These are phyloP conservation scores for Alternaria sp. DNA, from an alignment of 2,329 filamentous ascomycete genomes.

Conservation along the genomic window DNA sequence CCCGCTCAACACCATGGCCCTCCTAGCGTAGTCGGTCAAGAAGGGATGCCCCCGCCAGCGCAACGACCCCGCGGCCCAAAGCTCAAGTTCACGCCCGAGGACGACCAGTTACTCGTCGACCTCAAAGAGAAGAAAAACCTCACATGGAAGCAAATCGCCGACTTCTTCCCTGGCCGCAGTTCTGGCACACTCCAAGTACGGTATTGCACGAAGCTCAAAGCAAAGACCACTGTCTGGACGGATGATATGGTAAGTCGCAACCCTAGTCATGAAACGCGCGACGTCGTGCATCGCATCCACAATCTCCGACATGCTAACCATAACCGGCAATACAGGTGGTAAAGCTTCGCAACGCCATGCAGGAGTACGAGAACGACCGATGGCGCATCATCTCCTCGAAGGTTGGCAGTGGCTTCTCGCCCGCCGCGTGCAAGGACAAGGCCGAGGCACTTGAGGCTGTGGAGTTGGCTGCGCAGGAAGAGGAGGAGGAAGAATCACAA, in stretches of 20 bases:
- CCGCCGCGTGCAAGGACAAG: constrained; percentile 83
- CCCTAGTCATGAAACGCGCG: constrained; percentile 40
- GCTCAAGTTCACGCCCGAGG: constrained; percentile 91
- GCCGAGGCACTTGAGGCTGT: constrained; percentile 64
- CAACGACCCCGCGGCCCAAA: constrained; percentile 84
- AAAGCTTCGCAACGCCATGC: constrained; percentile 76
- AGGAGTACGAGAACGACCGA: constrained; percentile 88
- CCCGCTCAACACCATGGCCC: constrained; percentile 62
- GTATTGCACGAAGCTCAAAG: constrained; percentile 94
- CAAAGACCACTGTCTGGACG: constrained; percentile 91
- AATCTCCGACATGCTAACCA: constrained; percentile 43
- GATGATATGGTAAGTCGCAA: constrained; percentile 78
- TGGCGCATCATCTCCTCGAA: constrained; percentile 93
- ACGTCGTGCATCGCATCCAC: constrained; percentile 41
- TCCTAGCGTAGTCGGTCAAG: constrained; percentile 84
- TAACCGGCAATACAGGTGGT: constrained; percentile 64
- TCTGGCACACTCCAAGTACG: constrained; percentile 91
- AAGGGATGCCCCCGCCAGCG: constrained; percentile 85
- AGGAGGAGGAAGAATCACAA: constrained; percentile 31
- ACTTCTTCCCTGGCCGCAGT: constrained; percentile 90
- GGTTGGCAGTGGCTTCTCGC: constrained; percentile 87
- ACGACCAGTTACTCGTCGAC: constrained; percentile 85
- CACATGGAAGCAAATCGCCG: constrained; percentile 97
- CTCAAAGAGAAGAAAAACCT: constrained; percentile 93
- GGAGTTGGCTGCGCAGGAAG: constrained; percentile 29